Evolutionary conservation across 805 yeast species (phyloP).

Genomic region (Wickerhamiella bombiphila): DNA sequence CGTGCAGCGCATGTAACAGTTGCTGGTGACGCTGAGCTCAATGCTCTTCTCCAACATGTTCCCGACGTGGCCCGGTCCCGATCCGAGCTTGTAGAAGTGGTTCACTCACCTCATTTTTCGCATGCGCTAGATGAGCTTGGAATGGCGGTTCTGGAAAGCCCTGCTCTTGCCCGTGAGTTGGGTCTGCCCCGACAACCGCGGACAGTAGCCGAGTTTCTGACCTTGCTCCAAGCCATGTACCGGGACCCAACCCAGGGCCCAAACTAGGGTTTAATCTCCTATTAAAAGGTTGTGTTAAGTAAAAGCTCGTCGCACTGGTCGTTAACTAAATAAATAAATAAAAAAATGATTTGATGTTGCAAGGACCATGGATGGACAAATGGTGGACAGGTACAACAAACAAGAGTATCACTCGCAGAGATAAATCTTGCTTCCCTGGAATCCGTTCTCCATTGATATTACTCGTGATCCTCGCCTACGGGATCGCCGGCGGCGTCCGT

Average conservation of each 20-base stretch:
- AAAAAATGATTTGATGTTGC: neutral
- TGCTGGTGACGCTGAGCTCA: conserved; percentile 24
- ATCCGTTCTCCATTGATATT: conserved; percentile 25
- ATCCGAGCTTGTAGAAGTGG: conserved; percentile 29
- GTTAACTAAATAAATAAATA: neutral
- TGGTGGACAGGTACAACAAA: neutral
- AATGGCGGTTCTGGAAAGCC: conserved; percentile 26
- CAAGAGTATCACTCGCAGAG: conserved; percentile 4
- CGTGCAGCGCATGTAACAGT: conserved; percentile 24
- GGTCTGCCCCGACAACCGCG: conserved; percentile 6
- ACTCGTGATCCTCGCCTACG: neutral
- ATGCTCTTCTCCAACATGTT: conserved; percentile 26
- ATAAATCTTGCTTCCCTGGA: conserved; percentile 29
- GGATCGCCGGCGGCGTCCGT: neutral
- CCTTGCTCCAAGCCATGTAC: conserved; percentile 1
- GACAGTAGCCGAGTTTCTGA: conserved; percentile 5
- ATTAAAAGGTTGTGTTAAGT: neutral
- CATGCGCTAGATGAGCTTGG: conserved; percentile 31
- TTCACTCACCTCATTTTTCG: conserved; percentile 36
- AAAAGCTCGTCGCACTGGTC: neutral
- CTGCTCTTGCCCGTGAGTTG: conserved; percentile 20
- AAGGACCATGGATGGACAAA: neutral
- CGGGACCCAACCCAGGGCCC: neutral
- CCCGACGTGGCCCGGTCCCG: conserved; percentile 29
- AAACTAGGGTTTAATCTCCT: neutral